Evolutionary conservation across 345 rosid genomes (phyloP), one percentile per base, ranked within the genome.

Genomic region (Hirschfeldia incana): DNA sequence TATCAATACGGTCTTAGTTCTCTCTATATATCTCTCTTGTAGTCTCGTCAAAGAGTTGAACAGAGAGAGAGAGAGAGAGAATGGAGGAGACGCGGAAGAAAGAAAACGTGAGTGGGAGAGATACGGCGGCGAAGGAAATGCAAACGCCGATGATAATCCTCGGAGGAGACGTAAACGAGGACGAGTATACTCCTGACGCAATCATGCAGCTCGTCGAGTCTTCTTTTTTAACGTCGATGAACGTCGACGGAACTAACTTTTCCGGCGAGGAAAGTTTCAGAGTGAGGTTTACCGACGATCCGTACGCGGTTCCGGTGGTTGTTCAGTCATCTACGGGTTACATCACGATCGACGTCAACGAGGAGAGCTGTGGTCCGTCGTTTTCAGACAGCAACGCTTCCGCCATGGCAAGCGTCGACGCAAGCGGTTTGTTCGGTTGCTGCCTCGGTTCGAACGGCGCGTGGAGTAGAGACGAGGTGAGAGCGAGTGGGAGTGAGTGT

Each of bases 361-460:
- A 93, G 67, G 97, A 93, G 82, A 89, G 84, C 76, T 93, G 97
- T 79, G 98, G 98, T 0, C 85, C 98, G 12, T 93, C 98, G 17
- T 93, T 87, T 58, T 91, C 98, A 6, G 94, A 87, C 59, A 74
- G 81, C 44, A 88, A 88, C 66, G 87, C 90, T n/a, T 86, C 92
- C 13, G 85, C 85, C 42, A 93, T 93, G 98, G 94, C 89, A 1
- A 89, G 93, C 74, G 85, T 93, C 67, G 96, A 93, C 83, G 84
- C 79, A 53, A 67, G 85, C 0, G 89, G 89, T 73, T 42, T 83
- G 39, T 69, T 33, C 57, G 79, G 74, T 11, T 55, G 46, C 4
- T 53, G 8, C 61, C 57, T 6, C 12, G 66, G 34, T 1, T 32
- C 4, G n/a, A 65, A 55, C 5, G 72, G 84, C 77, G 82, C 85